Conservation (phyloP, 306 rosid species). For the Oemleria cerasiformis region DNA sequence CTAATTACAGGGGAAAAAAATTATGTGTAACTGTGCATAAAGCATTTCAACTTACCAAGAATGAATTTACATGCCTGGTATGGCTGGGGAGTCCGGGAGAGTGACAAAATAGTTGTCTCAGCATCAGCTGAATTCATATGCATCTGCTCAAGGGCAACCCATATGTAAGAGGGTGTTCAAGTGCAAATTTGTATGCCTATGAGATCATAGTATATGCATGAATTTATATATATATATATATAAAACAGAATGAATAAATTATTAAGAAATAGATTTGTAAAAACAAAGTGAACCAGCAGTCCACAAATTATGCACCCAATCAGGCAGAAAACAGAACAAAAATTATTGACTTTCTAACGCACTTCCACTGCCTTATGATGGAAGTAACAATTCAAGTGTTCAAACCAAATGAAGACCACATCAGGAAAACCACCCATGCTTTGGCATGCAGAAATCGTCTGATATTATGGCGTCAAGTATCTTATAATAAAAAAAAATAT, state of each 20-base stretch:
- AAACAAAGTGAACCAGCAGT: too few species aligned
- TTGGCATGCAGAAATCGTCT: too few species aligned
- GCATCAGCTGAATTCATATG: slow-evolving; percentile 69
- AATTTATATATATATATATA: too few species aligned
- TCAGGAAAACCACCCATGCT: too few species aligned
- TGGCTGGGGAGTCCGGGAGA: slow-evolving; percentile 77
- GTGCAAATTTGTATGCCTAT: not conserved
- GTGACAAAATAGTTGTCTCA: slow-evolving; percentile 68
- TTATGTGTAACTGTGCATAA: slow-evolving; percentile 4
- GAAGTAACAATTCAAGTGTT: not conserved
- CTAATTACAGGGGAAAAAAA: not conserved
- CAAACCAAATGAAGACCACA: not conserved
- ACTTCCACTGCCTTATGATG: too few species aligned
- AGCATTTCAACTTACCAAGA: slow-evolving; percentile 56
- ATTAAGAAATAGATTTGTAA: too few species aligned
- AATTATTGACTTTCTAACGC: too few species aligned
- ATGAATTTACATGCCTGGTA: slow-evolving; percentile 82
- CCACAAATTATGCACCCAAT: not conserved
- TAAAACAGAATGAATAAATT: too few species aligned
- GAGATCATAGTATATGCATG: not conserved
- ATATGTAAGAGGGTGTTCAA: slow-evolving; percentile 2
- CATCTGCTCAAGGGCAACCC: slow-evolving; percentile 53
- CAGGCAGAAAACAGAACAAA: not conserved
- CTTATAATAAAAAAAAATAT: too few species aligned
- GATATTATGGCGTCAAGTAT: too few species aligned